A percentile compares a stretch with the other conserved stretches of the same genome.
phyloP scores from a whole-genome alignment of 2,329 filamentous ascomycete species.

The Xylariaceae sp. region DNA sequence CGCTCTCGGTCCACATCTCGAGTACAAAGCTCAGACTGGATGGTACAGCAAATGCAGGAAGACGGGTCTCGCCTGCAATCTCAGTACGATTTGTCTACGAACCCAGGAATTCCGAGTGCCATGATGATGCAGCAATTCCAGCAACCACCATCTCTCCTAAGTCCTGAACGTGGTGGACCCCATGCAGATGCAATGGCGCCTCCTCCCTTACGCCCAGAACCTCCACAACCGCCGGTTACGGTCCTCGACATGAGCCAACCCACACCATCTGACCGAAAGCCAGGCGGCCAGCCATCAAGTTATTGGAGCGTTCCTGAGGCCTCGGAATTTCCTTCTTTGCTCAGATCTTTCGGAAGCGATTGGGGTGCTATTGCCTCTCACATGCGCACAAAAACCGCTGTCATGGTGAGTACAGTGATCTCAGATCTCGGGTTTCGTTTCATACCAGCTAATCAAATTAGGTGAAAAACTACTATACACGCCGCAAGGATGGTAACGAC shows the following conservation, averaged over 20 bases:
- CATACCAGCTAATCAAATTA: slow-evolving; percentile 32
- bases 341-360: slow-evolving; percentile 74
- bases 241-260: slow-evolving; percentile 48
- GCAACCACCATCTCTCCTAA: slow-evolving; percentile 25
- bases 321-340: slow-evolving; percentile 68
- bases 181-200: slow-evolving; percentile 51
- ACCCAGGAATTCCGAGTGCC: slow-evolving; percentile 39
- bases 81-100: slow-evolving; percentile 42
- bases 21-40: slow-evolving; percentile 42
- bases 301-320: slow-evolving; percentile 86
- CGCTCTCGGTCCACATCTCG: slow-evolving; percentile 55
- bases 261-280: slow-evolving; percentile 46
- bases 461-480: slow-evolving; percentile 66
- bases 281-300: slow-evolving; percentile 62
- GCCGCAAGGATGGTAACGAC: slow-evolving; percentile 60
- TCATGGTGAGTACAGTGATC: slow-evolving; percentile 61
- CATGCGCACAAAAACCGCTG: slow-evolving; percentile 79
- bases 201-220: slow-evolving; percentile 53
- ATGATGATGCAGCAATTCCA: slow-evolving; percentile 30
- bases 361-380: slow-evolving; percentile 71
- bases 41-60: slow-evolving; percentile 30
- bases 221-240: slow-evolving; percentile 44
- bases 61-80: slow-evolving; percentile 40
- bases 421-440: neutral
- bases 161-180: slow-evolving; percentile 24